These are phyloP conservation scores for Microsporum canis DNA, from an alignment of 2,329 filamentous ascomycete genomes.

Conservation along the genomic window DNA sequence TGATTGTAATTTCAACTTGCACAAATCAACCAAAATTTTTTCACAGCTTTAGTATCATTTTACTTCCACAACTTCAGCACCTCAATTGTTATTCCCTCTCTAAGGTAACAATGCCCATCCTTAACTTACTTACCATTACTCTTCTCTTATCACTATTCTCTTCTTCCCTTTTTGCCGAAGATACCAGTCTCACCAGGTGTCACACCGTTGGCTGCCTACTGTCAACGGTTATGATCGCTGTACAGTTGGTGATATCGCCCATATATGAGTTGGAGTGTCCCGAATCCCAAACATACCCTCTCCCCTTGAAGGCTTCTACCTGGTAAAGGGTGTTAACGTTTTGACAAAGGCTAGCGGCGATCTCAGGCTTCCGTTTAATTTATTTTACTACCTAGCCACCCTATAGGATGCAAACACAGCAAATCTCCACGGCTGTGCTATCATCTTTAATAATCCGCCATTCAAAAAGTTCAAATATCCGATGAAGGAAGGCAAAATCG, in stretches of 20 bases:
- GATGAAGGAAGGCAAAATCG: constrained; percentile 3
- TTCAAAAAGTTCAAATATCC: constrained; percentile 6
- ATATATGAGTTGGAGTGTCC: not conserved
- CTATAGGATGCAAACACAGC: constrained; percentile 4
- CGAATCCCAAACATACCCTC: constrained; percentile 8
- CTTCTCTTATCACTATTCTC: not conserved
- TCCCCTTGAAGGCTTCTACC: constrained; percentile 11
- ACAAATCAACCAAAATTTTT: no score
- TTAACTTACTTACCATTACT: not conserved
- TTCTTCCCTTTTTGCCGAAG: not conserved
- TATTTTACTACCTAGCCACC: constrained; percentile 14
- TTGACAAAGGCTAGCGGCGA: not conserved
- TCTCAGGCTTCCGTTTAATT: constrained; percentile 8
- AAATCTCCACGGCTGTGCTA: constrained; percentile 13
- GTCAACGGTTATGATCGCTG: not conserved
- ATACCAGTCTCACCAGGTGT: not conserved
- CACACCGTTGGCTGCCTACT: not conserved
- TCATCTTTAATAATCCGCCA: constrained; percentile 14
- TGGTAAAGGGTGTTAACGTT: constrained; percentile 13
- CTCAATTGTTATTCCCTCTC: not conserved
- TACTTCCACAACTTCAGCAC: not conserved
- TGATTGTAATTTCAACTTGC: no score
- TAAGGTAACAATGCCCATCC: not conserved
- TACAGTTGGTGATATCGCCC: not conserved
- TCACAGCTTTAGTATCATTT: not conserved